Percentiles rank a stretch among this genome's conserved stretches.
Evolutionary conservation across 306 rosid species (phyloP).

Genomic region (Quercus bicolor): DNA sequence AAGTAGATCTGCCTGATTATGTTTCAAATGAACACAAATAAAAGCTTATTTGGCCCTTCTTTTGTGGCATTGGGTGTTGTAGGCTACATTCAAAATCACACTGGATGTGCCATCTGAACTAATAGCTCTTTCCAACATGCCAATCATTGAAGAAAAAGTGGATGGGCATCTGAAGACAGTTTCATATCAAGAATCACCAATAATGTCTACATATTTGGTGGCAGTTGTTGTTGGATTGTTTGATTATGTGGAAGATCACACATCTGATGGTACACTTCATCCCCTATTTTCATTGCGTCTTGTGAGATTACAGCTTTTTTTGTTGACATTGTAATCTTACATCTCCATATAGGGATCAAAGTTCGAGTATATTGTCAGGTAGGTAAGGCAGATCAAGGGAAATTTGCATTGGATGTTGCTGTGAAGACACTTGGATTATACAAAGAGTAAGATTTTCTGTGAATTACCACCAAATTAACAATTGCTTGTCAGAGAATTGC

Average conservation of each 20-base stretch:
- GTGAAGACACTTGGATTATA: slow-evolving; percentile 67
- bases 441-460: slow-evolving; percentile 59
- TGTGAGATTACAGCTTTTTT: neutral
- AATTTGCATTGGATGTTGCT: slow-evolving; percentile 83
- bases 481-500: slow-evolving; percentile 2
- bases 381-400: slow-evolving; percentile 82
- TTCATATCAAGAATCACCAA: slow-evolving; percentile 74
- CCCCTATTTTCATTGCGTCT: neutral
- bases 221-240: slow-evolving; percentile 89
- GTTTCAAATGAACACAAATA: neutral
- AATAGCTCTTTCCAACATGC: slow-evolving; percentile 94
- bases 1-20: neutral
- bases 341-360: slow-evolving; percentile 64
- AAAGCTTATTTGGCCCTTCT: neutral
- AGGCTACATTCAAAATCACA: slow-evolving; percentile 92
- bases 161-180: slow-evolving; percentile 62
- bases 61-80: slow-evolving; percentile 27
- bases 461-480: neutral
- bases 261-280: slow-evolving; percentile 65
- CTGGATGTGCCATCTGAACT: slow-evolving; percentile 78
- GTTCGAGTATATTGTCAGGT: slow-evolving; percentile 91
- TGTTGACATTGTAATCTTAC: slow-evolving; percentile 17
- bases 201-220: slow-evolving; percentile 93
- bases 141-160: slow-evolving; percentile 64
- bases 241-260: slow-evolving; percentile 87